Conservation (phyloP, 345 rosid genomes). For the Populus deltoides region DNA sequence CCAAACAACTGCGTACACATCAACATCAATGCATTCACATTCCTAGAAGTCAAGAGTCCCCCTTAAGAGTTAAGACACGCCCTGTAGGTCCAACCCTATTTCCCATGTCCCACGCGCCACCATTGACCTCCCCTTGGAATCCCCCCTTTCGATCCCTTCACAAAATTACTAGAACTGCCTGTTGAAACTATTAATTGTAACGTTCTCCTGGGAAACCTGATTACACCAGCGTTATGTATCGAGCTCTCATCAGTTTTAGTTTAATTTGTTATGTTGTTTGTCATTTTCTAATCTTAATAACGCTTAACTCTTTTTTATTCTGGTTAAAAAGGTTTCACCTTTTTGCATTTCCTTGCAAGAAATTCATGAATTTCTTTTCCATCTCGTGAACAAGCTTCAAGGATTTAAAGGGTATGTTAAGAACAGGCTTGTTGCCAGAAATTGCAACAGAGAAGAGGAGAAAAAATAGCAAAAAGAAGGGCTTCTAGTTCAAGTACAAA, state of each 20-base stretch:
- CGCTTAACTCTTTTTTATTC: constrained; percentile 2
- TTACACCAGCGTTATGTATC: neutral
- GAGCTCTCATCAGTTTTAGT: neutral
- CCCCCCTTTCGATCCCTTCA: neutral
- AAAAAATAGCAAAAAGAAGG: neutral
- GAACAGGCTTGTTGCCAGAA: neutral
- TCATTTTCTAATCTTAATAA: constrained; percentile 26
- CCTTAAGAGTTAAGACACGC: constrained; percentile 56
- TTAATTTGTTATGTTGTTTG: neutral
- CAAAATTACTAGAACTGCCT: neutral
- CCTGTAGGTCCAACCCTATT: constrained; percentile 41
- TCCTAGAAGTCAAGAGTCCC: constrained; percentile 41
- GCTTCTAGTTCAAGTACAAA: constrained; percentile 14
- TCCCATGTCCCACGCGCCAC: constrained; percentile 33
- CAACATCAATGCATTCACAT: constrained; percentile 21
- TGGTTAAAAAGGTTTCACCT: neutral
- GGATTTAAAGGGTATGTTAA: neutral
- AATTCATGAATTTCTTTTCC: too few species aligned
- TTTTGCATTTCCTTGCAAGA: neutral
- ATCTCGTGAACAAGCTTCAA: neutral
- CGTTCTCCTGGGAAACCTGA: neutral
- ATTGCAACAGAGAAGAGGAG: neutral
- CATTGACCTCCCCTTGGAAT: constrained; percentile 8
- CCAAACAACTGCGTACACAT: constrained; percentile 1
- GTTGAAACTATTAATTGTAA: neutral